Base-by-base conservation (phyloP, 1,284 basidiomycete species). In the Ceratobasidium sp. region DNA sequence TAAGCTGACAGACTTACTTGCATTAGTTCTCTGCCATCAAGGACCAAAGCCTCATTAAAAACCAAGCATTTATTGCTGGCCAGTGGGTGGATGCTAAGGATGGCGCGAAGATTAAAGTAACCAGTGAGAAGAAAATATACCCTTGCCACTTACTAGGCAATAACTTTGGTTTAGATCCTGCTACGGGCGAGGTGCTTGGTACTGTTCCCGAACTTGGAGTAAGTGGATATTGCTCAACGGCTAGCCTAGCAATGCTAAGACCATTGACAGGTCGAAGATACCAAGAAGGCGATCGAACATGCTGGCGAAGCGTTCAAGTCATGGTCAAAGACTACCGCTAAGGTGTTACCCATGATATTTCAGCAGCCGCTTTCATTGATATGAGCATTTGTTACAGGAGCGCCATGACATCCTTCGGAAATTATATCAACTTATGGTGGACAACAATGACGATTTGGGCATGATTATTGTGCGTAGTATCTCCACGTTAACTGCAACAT, bases 141-240 rank as follows among this genome's bases (percentile, higher is more conserved):
- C 23, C 18, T 61, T 43, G 43, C 69, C 61, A 30, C 18, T 43
- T 64, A 30, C 55, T 23, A 54, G 43, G 47, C 46, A 32, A 66
- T 55, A 44, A 16, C 16, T 38, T 7, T 14, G n/a, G 32, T 23
- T 30, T 75, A 95, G 95, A 97, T 83, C 95, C 95, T 38, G 91
- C 93, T 3, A 95, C 91, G 1, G 87, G 87, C 49, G 87, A 95
- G 77, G 86, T 88, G 72, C 86, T 97, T 54, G 95, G 93, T 32
- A 89, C 87, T 0, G 85, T 94, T 32, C 93, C 95, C 5, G 95
- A 98, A 79, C 93, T 97, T 90, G 91, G 90, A 13, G 81, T 58
- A 41, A 14, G 55, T 41, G 21, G 26, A 11, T 35, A 8, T n/a
- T n/a, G n/a, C n/a, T n/a, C n/a, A n/a, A n/a, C n/a, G n/a, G n/a